Evolutionary conservation across 108 stramenopile species (phyloP).

Genomic region (Aurantiochytrium sp.): DNA sequence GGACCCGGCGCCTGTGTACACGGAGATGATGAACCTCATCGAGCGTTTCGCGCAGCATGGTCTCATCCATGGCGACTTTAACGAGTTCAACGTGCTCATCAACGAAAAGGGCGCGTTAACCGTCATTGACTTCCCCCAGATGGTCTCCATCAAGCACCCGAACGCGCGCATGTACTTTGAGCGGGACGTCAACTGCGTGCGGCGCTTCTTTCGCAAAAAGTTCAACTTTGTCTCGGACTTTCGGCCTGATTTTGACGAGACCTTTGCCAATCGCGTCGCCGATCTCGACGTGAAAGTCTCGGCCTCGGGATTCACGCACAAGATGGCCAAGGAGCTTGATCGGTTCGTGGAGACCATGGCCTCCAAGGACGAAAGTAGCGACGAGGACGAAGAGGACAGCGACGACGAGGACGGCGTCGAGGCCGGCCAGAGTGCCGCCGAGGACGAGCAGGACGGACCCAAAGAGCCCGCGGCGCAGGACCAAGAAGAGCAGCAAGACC

Average conservation of each 20-base stretch:
- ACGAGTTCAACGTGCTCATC: slow-evolving; percentile 99
- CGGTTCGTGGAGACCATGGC: slow-evolving; percentile 13
- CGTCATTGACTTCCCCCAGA: slow-evolving; percentile 99
- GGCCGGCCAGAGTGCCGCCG: not conserved
- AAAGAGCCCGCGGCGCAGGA: not conserved
- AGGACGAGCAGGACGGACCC: not conserved
- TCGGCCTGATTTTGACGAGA: slow-evolving; percentile 2
- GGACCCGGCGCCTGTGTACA: slow-evolving; percentile 82
- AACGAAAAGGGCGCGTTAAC: slow-evolving; percentile 52
- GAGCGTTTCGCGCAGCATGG: slow-evolving; percentile 79
- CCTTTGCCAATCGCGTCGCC: not conserved
- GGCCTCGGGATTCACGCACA: not conserved
- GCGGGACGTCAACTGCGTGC: slow-evolving; percentile 76
- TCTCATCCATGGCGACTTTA: slow-evolving; percentile 97
- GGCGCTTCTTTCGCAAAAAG: slow-evolving; percentile 78
- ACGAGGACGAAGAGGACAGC: not conserved
- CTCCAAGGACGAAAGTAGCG: not conserved
- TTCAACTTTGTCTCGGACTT: slow-evolving; percentile 55
- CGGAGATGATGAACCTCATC: slow-evolving; percentile 66
- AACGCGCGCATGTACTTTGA: slow-evolving; percentile 93
- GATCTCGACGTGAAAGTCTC: not conserved
- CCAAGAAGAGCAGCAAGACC: too few species aligned
- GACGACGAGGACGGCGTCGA: not conserved
- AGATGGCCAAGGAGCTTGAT: slow-evolving; percentile 24
- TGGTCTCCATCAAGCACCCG: slow-evolving; percentile 89